Base-by-base conservation (phyloP, 2,329 filamentous ascomycete species). In the Trichophyton equinum region DNA sequence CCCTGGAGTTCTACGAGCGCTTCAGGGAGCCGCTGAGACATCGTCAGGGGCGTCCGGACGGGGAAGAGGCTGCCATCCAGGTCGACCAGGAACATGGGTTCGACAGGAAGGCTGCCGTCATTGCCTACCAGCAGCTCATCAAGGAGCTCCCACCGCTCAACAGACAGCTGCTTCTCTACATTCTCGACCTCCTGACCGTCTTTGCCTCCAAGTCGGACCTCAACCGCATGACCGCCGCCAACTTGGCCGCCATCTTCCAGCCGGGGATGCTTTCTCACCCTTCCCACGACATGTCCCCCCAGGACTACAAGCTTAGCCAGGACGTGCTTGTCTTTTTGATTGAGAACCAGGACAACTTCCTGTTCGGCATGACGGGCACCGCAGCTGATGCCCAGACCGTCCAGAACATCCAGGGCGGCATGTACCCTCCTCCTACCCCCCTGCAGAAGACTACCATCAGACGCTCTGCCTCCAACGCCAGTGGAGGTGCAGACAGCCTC, bases 281-380 rank as follows among this genome's bases (percentile, higher is more conserved):
- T 0, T 79, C 83, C 62, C 94, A 99, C 72, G 91, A 95, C 69
- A 97, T 99, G 92, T 86, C 90, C 0, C 94, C 94, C 0, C 84
- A 88, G 61, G 92, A 97, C 70, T 99, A 99, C 72, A 86, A 90
- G 36, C 79, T 99, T 4, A 97, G 95, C 71, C 94, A 99, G 79
- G 92, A 94, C 68, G 92, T 99, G 20, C 82, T 99, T 65, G 96
- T 99, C 58, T 99, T 99, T 74, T 77, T 99, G 67, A 99, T 99
- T 66, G 91, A 97, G 71, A 96, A 99, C 69, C 94, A 99, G 73
- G 94, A 99, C 70, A 89, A 96, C 74, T 99, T 99, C 79, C 78
- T 99, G 65, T 95, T 99, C 65, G 94, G 94, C 60, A 99, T 99
- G 94, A 89, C 91, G 71, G 94, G 94, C 51, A 96, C 91, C n/a